Evolutionary conservation across 208 protist genomes (phyloP), one percentile per base, ranked within the genome.

Genomic region (Wallacemonas sp.): DNA sequence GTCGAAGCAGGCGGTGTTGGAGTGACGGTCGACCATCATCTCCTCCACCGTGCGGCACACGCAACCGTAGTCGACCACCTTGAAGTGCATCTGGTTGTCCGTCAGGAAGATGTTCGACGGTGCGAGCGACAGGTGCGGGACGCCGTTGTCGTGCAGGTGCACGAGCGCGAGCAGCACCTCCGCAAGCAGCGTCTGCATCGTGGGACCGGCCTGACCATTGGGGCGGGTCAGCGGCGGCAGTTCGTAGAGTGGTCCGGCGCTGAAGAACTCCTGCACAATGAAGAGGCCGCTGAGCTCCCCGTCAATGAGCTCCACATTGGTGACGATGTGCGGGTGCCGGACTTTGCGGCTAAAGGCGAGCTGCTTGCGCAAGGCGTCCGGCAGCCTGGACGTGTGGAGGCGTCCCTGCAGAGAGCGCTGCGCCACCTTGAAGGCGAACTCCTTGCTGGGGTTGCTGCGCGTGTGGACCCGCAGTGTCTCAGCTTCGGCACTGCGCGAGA

Each of bases 71-170:
- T 95, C 89, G 44, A 86, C 57, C 10, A 95, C 41, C 26, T 76
- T 65, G 68, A 86, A 95, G 46, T 57, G 46, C 10, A 73, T 65
- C 12, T 50, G 65, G 10, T 68, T 68, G 14, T 74, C 52, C 28
- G 67, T 45, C 50, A 82, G 91, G 70, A 92, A 93, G 38, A 95
- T 86, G 74, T 93, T 95, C 16, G 76, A 74, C 25, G 89, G 89
- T 2, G 54, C 61, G 23, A 95, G 61, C 36, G 52, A 77, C 20
- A 93, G 59, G 55, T 93, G 84, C 12, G 79, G 65, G 5, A 93
- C 55, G 18, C 73, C 70, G 73, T 93, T 92, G 67, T 81, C 74
- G 70, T 95, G 89, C 29, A 95, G 65, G 29, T 81, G 62, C 5
- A 80, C 65, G n/a, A 93, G 49, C 1, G 76, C 89, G 48, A 59